A percentile compares a stretch with the other conserved stretches of the same genome.
These are phyloP conservation scores for Pinus tabuliformis DNA, from an alignment of 75 land plant genomes.

Conservation along the genomic window DNA sequence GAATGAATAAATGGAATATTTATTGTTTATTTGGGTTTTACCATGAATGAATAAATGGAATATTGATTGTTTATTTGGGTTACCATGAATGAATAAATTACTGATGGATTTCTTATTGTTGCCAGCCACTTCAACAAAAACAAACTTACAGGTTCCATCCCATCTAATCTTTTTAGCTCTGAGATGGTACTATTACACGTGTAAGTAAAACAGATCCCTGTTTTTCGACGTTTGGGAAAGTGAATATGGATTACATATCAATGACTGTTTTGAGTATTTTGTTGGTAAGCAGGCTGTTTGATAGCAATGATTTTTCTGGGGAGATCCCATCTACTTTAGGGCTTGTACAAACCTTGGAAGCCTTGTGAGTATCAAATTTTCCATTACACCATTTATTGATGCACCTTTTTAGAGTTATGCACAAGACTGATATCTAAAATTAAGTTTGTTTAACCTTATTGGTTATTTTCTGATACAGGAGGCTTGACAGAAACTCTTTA, in stretches of 20 bases:
- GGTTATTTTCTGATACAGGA: neutral
- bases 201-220: constrained; percentile 10
- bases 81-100: neutral
- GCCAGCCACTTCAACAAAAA: constrained; percentile 62
- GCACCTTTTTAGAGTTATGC: neutral
- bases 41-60: neutral
- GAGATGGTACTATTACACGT: constrained; percentile 31
- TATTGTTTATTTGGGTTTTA: no score
- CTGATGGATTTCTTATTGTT: neutral
- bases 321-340: constrained; percentile 12
- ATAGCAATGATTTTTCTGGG: constrained; percentile 16
- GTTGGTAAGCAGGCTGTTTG: constrained; percentile 17
- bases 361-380: constrained; percentile 12
- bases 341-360: neutral
- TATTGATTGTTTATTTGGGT: neutral
- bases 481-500: constrained; percentile 19
- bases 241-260: neutral
- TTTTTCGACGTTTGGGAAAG: no score
- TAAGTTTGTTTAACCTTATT: constrained; percentile 5
- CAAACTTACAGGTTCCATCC: constrained; percentile 48
- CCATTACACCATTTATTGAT: neutral
- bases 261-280: neutral
- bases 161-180: constrained; percentile 43
- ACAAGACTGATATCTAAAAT: constrained; percentile 8
- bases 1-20: no score